Percentiles rank a stretch among this genome's conserved stretches.
Conservation (phyloP, 1,284 basidiomycete genomes). For the Ustilago curta region DNA sequence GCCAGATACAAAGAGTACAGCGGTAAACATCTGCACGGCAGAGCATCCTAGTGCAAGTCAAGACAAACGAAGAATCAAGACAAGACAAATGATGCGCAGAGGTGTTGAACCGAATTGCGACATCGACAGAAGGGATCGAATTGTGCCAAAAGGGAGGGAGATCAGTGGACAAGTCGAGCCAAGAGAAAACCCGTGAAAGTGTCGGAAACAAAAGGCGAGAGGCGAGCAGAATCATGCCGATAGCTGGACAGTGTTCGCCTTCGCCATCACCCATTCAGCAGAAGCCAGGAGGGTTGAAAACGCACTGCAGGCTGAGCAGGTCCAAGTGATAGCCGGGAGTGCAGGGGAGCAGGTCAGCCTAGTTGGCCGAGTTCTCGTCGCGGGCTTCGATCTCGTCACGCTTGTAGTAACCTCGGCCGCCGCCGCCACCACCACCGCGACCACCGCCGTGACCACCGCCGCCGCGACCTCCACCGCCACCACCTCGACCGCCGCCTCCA, state of each 20-base stretch:
- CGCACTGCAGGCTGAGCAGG: too few species aligned
- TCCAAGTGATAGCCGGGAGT: neutral
- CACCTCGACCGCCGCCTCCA: neutral
- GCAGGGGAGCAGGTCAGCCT: too few species aligned
- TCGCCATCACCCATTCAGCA: too few species aligned
- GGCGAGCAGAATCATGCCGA: too few species aligned
- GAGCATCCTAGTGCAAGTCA: neutral
- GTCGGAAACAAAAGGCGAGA: too few species aligned
- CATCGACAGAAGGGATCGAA: neutral
- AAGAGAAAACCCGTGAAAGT: too few species aligned
- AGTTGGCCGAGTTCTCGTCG: neutral
- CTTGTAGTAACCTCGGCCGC: neutral
- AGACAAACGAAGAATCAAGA: neutral
- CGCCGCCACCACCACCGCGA: neutral
- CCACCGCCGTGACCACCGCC: too few species aligned
- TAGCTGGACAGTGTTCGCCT: too few species aligned
- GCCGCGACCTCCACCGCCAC: neutral
- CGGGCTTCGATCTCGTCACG: neutral
- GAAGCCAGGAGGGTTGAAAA: too few species aligned
- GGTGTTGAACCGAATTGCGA: conserved; percentile 24
- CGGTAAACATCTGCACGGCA: neutral
- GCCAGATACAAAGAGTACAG: neutral
- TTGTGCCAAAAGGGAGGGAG: neutral
- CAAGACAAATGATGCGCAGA: conserved; percentile 5
- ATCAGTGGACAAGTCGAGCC: too few species aligned